phyloP scores from a whole-genome alignment of 208 protist genomes.

The Crithidia brevicula region DNA sequence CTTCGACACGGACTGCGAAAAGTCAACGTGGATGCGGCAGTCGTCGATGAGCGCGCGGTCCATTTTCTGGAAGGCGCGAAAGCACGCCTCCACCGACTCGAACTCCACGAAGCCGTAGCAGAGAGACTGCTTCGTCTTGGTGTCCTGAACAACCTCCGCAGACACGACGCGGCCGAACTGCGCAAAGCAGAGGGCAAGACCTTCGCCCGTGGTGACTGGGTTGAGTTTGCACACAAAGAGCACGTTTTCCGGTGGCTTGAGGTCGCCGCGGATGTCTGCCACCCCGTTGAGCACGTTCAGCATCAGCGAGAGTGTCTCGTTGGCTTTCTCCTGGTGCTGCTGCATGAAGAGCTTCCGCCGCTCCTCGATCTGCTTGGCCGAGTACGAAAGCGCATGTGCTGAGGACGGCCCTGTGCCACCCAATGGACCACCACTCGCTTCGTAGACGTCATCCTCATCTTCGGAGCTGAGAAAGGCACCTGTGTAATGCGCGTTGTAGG shows the following conservation, averaged over 20 bases:
- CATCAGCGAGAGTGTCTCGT: slow-evolving; percentile 83
- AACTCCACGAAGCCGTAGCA: slow-evolving; percentile 99
- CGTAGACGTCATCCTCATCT: slow-evolving; percentile 48
- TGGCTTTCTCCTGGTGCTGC: slow-evolving; percentile 66
- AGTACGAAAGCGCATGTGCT: background rate
- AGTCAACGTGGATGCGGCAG: slow-evolving; percentile 98
- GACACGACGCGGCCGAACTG: slow-evolving; percentile 95
- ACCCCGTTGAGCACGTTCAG: slow-evolving; percentile 97
- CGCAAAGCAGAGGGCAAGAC: slow-evolving; percentile 96
- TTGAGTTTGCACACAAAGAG: slow-evolving; percentile 99
- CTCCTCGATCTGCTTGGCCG: slow-evolving; percentile 29
- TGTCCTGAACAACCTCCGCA: slow-evolving; percentile 81
- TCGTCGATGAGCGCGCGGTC: slow-evolving; percentile 99
- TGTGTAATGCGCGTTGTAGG: slow-evolving; percentile 68
- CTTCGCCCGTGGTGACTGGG: slow-evolving; percentile 94
- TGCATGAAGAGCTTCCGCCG: slow-evolving; percentile 25
- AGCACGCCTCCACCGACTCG: slow-evolving; percentile 88
- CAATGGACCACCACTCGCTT: background rate
- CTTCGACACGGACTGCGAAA: slow-evolving; percentile 96
- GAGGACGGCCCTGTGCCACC: background rate
- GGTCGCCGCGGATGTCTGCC: slow-evolving; percentile 86
- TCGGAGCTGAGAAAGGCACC: slow-evolving; percentile 77
- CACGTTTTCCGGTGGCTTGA: slow-evolving; percentile 97
- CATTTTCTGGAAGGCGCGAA: slow-evolving; percentile 96
- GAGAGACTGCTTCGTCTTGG: slow-evolving; percentile 79